Evolutionary conservation across 208 protist genomes (phyloP).

Genomic region (Trypanosoma melophagium): DNA sequence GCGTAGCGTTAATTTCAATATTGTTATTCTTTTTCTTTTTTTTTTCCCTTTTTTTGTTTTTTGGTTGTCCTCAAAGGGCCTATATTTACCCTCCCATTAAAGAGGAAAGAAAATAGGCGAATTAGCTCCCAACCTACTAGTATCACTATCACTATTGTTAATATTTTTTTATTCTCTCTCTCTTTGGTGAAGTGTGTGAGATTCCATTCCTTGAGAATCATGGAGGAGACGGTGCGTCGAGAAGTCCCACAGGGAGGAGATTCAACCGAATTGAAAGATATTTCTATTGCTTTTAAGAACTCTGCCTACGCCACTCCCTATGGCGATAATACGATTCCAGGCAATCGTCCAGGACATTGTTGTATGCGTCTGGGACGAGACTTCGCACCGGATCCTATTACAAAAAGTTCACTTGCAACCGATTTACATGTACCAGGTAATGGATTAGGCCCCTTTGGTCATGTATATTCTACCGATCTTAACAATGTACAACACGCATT

Average conservation of each 20-base stretch:
- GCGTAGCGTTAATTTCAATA: too few species aligned
- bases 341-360: conserved; percentile 61
- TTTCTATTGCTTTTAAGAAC: conserved; percentile 64
- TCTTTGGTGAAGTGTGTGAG: too few species aligned
- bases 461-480: not conserved
- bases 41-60: too few species aligned
- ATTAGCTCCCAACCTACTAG: too few species aligned
- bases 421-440: conserved; percentile 40
- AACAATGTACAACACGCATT: conserved; percentile 13
- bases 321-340: conserved; percentile 64
- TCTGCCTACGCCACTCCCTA: conserved; percentile 74
- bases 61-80: not conserved
- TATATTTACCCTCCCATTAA: conserved; percentile 5
- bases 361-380: conserved; percentile 36
- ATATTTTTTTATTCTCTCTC: too few species aligned
- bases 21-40: too few species aligned
- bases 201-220: not conserved
- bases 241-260: not conserved
- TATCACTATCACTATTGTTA: too few species aligned
- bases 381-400: conserved; percentile 46
- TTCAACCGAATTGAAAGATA: conserved; percentile 35
- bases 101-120: not conserved
- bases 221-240: not conserved
- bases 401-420: conserved; percentile 39
- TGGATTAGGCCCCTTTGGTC: conserved; percentile 3